Base-by-base conservation (phyloP, 345 rosid genomes). In the Cardamine resedifolia region DNA sequence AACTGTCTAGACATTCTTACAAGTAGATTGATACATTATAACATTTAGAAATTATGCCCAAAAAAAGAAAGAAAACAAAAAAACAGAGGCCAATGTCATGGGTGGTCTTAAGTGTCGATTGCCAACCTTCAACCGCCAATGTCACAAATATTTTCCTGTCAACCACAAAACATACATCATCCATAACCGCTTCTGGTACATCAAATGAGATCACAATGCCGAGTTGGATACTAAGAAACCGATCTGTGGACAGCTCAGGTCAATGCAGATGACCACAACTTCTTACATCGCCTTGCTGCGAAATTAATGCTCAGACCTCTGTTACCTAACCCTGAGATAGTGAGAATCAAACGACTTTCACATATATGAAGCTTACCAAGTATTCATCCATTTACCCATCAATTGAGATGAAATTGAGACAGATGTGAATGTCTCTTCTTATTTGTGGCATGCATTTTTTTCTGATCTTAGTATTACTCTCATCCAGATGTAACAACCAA, bases 361-460 rank as follows among this genome's bases (percentile, higher is more conserved):
- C 47, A 48, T 0, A 33, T 12, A 69, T 70, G 66, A 27, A 33
- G 66, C 36, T 47, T 33, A 24, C 11, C 0, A 47, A 33, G 60
- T 51, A 61, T 41, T 21, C 48, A 41, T 53, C 34, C 19, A 52
- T 44, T 64, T 72, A 26, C 26, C 16, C 49, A 64, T 64, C 33
- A 12, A 36, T 16, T 43, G 48, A 23, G 12, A 28, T 30, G 49
- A 26, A 10, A 23, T n/a, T 7, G 10, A 16, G 58, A 28, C 7
- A 27, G 36, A 28, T 53, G 59, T 53, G 21, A 26, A 6, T 27
- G 23, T 62, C 8, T 65, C 45, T 65, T 45, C 14, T 28, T 16
- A 2, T 16, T 3, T 45, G 7, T 41, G 33, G 33, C 50, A 34
- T 10, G 15, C 41, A 31, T 27, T 44, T 44, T 30, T 11, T 3